Base-by-base conservation (phyloP, 176 grass and related monocot genomes). In the Poa pratensis region DNA sequence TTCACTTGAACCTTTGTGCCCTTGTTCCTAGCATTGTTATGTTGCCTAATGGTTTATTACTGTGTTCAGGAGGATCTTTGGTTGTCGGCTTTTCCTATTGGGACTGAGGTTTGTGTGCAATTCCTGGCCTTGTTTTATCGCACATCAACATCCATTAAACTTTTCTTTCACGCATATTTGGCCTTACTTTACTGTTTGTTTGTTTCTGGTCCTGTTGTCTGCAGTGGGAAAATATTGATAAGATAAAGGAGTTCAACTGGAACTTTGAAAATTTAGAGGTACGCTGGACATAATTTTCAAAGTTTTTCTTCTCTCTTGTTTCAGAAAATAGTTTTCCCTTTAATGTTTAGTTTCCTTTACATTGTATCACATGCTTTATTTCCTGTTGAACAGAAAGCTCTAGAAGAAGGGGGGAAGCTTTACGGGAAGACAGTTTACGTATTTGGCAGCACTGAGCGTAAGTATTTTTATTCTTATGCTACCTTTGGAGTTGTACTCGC, bases 201-300 rank as follows among this genome's bases (percentile, higher is more conserved):
- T 9, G 50, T 55, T 45, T 79, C 63, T 77, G 55, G 15, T 62
- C 55, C 55, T 79, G 27, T 27, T 20, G 39, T 42, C 18, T 78
- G 23, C 81, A 98, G 96, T 98, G 93, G 96, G 96, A 98, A 67
- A 91, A 92, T 58, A 98, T 98, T 59, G 96, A 95, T 58, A 98
- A 98, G 77, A 74, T 95, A 13, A 79, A 77, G 0, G 95, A 95
- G 64, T 94, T 98, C 50, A 95, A 92, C 27, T 98, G 96, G 93
- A 87, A 90, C 17, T 98, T 97, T 14, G 84, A 92, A 79, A 94
- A 98, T 87, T 77, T 98, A 81, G 96, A 98, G 93, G 96, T 98
- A 69, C 34, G 49, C 4, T 76, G 34, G 39, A 53, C 22, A 50
- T 86, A 48, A 28, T 90, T 54, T 34, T 73, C 1, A 27, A 14